Evolutionary conservation across 805 yeast species (phyloP).

Genomic region (Wickerhamomyces kurtzmanii): DNA sequence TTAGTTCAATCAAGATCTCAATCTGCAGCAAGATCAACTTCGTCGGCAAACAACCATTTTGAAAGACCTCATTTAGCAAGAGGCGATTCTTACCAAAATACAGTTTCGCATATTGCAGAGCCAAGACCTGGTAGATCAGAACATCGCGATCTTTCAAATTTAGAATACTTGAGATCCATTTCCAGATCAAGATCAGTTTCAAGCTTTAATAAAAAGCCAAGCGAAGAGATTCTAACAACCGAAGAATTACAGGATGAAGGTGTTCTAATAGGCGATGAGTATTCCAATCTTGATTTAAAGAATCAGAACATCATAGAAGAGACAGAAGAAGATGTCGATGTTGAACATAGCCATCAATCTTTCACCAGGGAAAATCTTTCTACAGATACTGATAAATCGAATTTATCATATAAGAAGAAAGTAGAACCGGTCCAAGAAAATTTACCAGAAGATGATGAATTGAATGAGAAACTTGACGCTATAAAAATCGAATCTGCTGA

Average conservation of each 20-base stretch:
- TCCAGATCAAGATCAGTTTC: conserved; percentile 50
- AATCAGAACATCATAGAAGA: conserved; percentile 15
- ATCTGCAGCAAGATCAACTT: conserved; percentile 7
- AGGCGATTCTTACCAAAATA: conserved; percentile 67
- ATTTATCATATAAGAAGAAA: too few relatives aligned
- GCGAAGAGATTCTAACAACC: conserved; percentile 15
- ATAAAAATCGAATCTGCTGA: too few relatives aligned
- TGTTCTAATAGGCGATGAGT: conserved; percentile 40
- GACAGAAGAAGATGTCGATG: conserved; percentile 9
- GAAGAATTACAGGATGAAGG: conserved; percentile 44
- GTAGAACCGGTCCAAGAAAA: too few relatives aligned
- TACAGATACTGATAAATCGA: too few relatives aligned
- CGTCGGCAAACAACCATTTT: conserved; percentile 9
- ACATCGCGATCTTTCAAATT: conserved; percentile 11
- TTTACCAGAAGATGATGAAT: conserved; percentile 7
- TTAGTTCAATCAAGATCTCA: conserved; percentile 18
- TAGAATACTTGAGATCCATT: conserved; percentile 52
- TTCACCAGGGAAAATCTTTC: not conserved
- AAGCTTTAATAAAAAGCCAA: conserved; percentile 17
- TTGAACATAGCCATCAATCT: conserved; percentile 1
- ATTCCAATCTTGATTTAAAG: conserved; percentile 9
- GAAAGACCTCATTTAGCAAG: conserved; percentile 59
- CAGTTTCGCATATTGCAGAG: conserved; percentile 26
- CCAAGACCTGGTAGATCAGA: conserved; percentile 9
- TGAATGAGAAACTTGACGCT: not conserved